Base-by-base conservation (phyloP, 2,329 filamentous ascomycete species). In the Colletotrichum paranaense region DNA sequence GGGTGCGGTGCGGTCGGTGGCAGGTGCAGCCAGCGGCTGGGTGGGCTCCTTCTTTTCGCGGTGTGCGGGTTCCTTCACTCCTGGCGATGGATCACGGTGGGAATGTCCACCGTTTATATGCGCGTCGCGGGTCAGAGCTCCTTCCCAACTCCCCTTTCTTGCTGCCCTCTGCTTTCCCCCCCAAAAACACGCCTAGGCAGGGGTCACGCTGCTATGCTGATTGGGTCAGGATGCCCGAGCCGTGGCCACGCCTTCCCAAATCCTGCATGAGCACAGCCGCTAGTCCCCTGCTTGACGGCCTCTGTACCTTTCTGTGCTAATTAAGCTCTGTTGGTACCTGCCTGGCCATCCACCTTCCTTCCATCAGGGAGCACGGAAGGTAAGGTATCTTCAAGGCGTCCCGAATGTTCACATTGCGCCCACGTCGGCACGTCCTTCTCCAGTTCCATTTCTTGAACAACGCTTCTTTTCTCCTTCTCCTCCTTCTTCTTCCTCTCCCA, bases 31-130 rank as follows among this genome's bases (percentile, higher is more conserved):
- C 60, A 72, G 63, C 52, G 38, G 52, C 28, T 52, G n/a, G 53
- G 52, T 62, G 65, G 64, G 35, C 35, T 22, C 30, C 53, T 70
- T 59, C 26, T 35, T 42, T 49, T 60, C 49, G 66, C 53, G 55
- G 49, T 68, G 49, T 38, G 62, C 66, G 67, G 68, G 65, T 55
- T 68, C 59, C 65, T 62, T 62, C 65, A 68, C 55, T 53, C 64
- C 53, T 72, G 65, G 68, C 59, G 63, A 73, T 69, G 70, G 73
- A 73, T 75, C 74, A 77, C 76, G 76, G 81, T 82, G 84, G 84
- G 84, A 86, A 83, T 81, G 79, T 75, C 80, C 79, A 78, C 77
- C 83, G 85, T 87, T 87, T 87, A 87, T 87, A 86, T 87, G 85
- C 83, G 81, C 80, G 80, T 81, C 78, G 76, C 77, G 77, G 76